Evolutionary conservation across 257 asterid species (phyloP).

Genomic region (Ligustrum vulgare): DNA sequence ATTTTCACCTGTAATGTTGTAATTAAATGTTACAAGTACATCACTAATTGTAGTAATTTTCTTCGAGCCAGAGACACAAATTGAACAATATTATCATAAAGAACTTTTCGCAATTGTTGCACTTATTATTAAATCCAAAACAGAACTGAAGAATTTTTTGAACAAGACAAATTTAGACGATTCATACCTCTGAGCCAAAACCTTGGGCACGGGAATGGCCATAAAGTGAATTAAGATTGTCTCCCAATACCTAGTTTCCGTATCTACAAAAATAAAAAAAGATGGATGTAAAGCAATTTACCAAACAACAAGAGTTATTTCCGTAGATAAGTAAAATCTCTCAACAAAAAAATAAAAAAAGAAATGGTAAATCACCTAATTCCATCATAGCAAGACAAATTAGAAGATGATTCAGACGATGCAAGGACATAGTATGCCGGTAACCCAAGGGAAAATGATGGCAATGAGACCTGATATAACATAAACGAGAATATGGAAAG

Average conservation of each 20-base stretch:
- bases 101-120: not conserved
- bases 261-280: slow-evolving; percentile 42
- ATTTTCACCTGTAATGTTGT: slow-evolving; percentile 69
- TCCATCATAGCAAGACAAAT: slow-evolving; percentile 96
- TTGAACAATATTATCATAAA: slow-evolving; percentile 4
- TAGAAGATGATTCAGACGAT: slow-evolving; percentile 91
- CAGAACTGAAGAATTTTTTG: not conserved
- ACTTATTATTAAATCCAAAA: not conserved
- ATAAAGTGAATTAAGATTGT: slow-evolving; percentile 76
- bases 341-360: not conserved
- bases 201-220: slow-evolving; percentile 89
- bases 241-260: slow-evolving; percentile 77
- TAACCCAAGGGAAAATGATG: slow-evolving; percentile 92
- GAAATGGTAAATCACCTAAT: slow-evolving; percentile 52
- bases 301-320: slow-evolving; percentile 1
- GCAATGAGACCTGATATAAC: slow-evolving; percentile 69
- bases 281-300: slow-evolving; percentile 4
- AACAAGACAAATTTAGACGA: not conserved
- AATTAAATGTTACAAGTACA: not conserved
- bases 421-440: slow-evolving; percentile 98
- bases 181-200: slow-evolving; percentile 88
- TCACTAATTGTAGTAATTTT: slow-evolving; percentile 14
- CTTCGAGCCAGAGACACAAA: slow-evolving; percentile 3
- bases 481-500: slow-evolving; percentile 21
- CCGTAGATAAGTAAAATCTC: not conserved